phyloP scores from a whole-genome alignment of 73 alveolate genomes.

The Tetrahymena thermophila region DNA sequence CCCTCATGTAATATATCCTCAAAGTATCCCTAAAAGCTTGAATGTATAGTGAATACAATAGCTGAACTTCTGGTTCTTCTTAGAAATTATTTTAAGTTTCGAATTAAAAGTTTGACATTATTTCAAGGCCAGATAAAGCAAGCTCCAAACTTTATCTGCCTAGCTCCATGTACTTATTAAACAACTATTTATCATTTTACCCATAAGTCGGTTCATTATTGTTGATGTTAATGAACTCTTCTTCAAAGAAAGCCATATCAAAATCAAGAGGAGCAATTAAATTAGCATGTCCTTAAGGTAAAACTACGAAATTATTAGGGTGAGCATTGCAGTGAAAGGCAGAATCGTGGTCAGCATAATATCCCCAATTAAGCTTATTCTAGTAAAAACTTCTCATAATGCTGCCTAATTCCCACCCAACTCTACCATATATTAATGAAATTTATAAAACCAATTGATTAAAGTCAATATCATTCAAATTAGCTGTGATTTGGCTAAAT shows the following conservation, averaged over 20 bases:
- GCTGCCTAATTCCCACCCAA: slow-evolving; percentile 56
- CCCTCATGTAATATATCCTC: not conserved
- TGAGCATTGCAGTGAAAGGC: slow-evolving; percentile 74
- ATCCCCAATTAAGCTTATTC: slow-evolving; percentile 61
- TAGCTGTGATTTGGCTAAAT: not conserved
- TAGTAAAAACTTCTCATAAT: slow-evolving; percentile 48
- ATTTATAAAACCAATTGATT: not conserved
- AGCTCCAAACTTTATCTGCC: slow-evolving; percentile 49
- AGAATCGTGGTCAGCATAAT: slow-evolving; percentile 57
- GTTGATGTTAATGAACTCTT: slow-evolving; percentile 30
- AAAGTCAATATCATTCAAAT: not conserved
- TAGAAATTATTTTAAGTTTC: not conserved
- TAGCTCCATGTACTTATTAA: slow-evolving; percentile 49
- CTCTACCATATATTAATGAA: slow-evolving; percentile 16
- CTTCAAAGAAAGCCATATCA: slow-evolving; percentile 51
- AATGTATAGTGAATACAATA: not conserved
- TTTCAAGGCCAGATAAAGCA: slow-evolving; percentile 64
- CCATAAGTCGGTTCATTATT: slow-evolving; percentile 37
- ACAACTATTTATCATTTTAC: slow-evolving; percentile 12
- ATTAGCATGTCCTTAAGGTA: slow-evolving; percentile 3
- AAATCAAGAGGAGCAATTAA: slow-evolving; percentile 59
- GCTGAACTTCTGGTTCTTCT: not conserved
- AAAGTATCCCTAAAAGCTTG: not conserved
- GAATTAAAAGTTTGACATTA: slow-evolving; percentile 60
- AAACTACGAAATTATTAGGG: slow-evolving; percentile 52